Evolutionary conservation across 495 filamentous ascomycete species (phyloP), one percentile per base, ranked within the genome.

Genomic region (Collariella sp.): DNA sequence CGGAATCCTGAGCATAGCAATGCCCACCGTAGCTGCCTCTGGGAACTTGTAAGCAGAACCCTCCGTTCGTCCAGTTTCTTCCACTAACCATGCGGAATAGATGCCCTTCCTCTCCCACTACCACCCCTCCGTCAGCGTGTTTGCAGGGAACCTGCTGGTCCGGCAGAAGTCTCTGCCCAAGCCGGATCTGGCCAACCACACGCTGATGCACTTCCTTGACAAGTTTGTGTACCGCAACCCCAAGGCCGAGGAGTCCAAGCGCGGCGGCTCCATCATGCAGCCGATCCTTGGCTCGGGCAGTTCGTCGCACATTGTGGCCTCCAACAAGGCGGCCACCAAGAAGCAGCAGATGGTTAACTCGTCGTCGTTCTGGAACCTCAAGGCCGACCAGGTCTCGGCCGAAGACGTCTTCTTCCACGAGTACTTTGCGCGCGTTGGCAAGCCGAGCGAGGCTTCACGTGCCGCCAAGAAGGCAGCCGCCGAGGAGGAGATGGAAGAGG

Each of bases 371-470:
- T 96, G 90, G 90, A 85, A 84, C 61, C 85, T 87, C 78, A 88
- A 86, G 67, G 75, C 80, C n/a, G 84, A 86, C 45, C 84, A 97
- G 39, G 83, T 98, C 10, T 81, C 83, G 0, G 87, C 83, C 0
- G 90, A 98, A 62, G 94, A 98, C 61, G 89, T 87, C 40, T 98
- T 98, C 81, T 98, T 98, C 80, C 93, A 98, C 70, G 82, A 86
- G 53, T 98, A 97, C 80, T 97, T 98, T 68, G 82, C 79, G 55
- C 80, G 85, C 48, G 70, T 89, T 39, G 86, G 85, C 41, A 91
- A 87, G 67, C 79, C 77, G 48, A 74, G 70, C 26, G 64, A 68
- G 47, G 54, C 58, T 26, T 82, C 85, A 65, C 79, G 82, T 55
- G 60, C 67, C 16, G 77, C 76, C 56, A 82, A 84, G 75, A 74